A percentile compares a stretch with the other conserved stretches of the same genome.
Evolutionary conservation across 2,329 filamentous ascomycete species (phyloP).

Genomic region (Ophiocordyceps sinensis): DNA sequence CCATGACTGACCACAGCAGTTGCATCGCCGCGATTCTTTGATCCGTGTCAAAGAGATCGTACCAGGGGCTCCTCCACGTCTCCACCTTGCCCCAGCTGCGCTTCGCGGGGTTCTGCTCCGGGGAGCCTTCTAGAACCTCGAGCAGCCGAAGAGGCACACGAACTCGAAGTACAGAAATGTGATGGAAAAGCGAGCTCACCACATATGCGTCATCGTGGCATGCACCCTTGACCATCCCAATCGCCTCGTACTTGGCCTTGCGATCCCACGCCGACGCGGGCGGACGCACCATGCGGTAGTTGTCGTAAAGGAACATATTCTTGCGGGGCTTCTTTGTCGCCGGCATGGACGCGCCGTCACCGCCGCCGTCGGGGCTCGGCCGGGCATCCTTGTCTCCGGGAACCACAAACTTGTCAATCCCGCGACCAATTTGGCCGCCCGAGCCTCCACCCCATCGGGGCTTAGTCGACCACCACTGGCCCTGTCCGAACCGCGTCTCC

Average conservation of each 20-base stretch:
- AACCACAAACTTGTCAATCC: slow-evolving; percentile 34
- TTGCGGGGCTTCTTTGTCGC: slow-evolving; percentile 35
- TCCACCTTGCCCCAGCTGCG: slow-evolving; percentile 37
- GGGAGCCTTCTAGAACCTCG: slow-evolving; percentile 34
- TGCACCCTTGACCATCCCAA: slow-evolving; percentile 33
- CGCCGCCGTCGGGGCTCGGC: slow-evolving; percentile 6
- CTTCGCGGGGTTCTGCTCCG: slow-evolving; percentile 15
- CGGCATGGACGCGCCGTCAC: slow-evolving; percentile 9
- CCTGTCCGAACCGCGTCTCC: slow-evolving; percentile 42
- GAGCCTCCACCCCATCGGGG: slow-evolving; percentile 49
- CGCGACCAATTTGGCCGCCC: slow-evolving; percentile 48
- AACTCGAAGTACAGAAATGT: slow-evolving; percentile 42
- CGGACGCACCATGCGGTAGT: slow-evolving; percentile 46
- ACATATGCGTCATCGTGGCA: slow-evolving; percentile 48
- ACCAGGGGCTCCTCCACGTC: slow-evolving; percentile 46
- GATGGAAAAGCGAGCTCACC: slow-evolving; percentile 46
- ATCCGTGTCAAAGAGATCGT: slow-evolving; percentile 39
- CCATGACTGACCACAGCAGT: slow-evolving; percentile 44
- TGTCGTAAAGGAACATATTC: slow-evolving; percentile 45
- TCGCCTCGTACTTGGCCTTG: slow-evolving; percentile 41
- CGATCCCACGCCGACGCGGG: slow-evolving; percentile 45
- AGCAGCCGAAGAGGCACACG: slow-evolving; percentile 41
- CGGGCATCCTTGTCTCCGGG: slow-evolving; percentile 31
- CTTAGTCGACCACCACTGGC: slow-evolving; percentile 46
- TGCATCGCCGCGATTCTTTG: slow-evolving; percentile 43